Conservation (phyloP, 2,329 filamentous ascomycete genomes). For the Albifimbria verrucaria region DNA sequence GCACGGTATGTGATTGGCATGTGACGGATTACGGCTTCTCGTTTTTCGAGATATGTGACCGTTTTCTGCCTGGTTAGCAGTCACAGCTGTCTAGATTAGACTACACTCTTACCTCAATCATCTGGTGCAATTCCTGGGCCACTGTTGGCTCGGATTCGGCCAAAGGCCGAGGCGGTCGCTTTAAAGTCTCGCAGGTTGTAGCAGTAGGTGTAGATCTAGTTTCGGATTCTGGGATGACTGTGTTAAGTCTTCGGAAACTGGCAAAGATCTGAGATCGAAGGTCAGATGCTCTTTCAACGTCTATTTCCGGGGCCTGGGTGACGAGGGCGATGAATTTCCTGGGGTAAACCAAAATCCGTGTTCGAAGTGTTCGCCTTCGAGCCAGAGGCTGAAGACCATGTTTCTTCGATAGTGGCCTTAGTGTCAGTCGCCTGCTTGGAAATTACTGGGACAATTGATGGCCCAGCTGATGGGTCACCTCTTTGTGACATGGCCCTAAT, state of each 20-base stretch:
- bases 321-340: not conserved
- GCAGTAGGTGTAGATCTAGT: not conserved
- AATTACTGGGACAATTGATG: too few species aligned
- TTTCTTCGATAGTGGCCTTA: too few species aligned
- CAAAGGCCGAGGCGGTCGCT: not conserved
- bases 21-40: conserved; percentile 14
- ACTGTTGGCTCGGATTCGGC: not conserved
- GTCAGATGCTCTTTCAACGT: not conserved
- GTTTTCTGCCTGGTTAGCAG: conserved; percentile 15
- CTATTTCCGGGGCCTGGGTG: not conserved
- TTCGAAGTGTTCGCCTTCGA: not conserved
- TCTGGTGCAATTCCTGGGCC: conserved; percentile 11
- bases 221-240: not conserved
- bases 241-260: not conserved
- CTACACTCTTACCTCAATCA: conserved; percentile 20
- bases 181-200: not conserved
- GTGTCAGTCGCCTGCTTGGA: too few species aligned
- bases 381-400: not conserved
- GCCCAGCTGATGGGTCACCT: too few species aligned
- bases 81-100: too few species aligned
- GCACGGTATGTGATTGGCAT: conserved; percentile 18
- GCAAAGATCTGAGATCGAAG: not conserved
- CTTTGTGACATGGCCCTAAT: too few species aligned
- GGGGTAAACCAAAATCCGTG: too few species aligned
- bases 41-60: conserved; percentile 17